A percentile compares a stretch with the other conserved stretches of the same genome.
Conservation (phyloP, 495 filamentous ascomycete species). For the Durotheca rogersii region DNA sequence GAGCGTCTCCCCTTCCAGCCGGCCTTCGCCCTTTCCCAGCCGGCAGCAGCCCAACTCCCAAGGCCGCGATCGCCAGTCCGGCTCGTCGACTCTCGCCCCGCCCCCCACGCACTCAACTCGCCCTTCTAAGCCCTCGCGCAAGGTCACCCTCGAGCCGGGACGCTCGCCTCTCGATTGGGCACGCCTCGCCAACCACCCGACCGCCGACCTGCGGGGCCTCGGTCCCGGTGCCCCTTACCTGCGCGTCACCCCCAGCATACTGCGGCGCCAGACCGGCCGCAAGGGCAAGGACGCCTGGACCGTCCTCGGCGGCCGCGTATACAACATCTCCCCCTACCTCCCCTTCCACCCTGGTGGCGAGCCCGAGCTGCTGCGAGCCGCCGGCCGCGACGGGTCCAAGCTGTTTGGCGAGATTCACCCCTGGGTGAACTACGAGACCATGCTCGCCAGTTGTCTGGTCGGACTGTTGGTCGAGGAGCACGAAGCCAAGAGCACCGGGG, state of each 20-base stretch:
- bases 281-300: conserved; percentile 88
- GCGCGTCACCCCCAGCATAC: conserved; percentile 73
- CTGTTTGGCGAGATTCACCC: conserved; percentile 92
- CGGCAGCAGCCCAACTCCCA: conserved; percentile 22
- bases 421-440: conserved; percentile 97
- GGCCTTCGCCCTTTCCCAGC: conserved; percentile 28
- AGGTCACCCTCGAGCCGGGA: conserved; percentile 78
- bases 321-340: conserved; percentile 88
- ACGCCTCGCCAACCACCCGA: conserved; percentile 63
- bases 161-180: conserved; percentile 97
- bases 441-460: conserved; percentile 81
- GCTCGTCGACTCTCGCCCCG: conserved; percentile 43
- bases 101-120: conserved; percentile 50
- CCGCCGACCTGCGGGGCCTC: conserved; percentile 64
- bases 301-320: conserved; percentile 79
- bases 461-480: conserved; percentile 82
- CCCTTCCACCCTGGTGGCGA: conserved; percentile 91
- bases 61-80: conserved; percentile 37
- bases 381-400: conserved; percentile 73
- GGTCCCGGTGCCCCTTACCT: conserved; percentile 46
- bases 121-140: conserved; percentile 48
- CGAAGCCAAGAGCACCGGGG: conserved; percentile 47
- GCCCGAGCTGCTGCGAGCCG: conserved; percentile 77
- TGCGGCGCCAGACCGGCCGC: conserved; percentile 72
- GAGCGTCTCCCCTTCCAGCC: conserved; percentile 9